phyloP scores from a whole-genome alignment of 768 basidiomycete species.

The Aureoboletus auriporus region DNA sequence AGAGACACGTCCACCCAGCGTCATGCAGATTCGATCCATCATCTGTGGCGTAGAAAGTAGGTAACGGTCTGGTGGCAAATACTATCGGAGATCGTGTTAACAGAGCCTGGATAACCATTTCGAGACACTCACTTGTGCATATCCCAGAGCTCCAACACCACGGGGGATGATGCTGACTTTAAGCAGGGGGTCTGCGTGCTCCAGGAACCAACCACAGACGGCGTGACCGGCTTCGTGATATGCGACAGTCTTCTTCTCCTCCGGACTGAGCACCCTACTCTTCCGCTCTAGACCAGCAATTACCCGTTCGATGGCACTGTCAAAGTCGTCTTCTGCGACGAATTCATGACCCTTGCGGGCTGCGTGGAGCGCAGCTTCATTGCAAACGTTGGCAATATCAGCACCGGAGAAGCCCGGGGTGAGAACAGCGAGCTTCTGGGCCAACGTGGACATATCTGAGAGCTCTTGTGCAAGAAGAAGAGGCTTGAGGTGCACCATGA shows the following conservation, averaged over 20 bases:
- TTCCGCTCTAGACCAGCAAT: slow-evolving; percentile 97
- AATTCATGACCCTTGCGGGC: slow-evolving; percentile 79
- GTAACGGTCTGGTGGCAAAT: slow-evolving; percentile 93
- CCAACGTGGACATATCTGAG: slow-evolving; percentile 50
- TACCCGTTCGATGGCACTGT: slow-evolving; percentile 96
- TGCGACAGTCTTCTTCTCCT: slow-evolving; percentile 98
- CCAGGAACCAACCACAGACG: slow-evolving; percentile 97
- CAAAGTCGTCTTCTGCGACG: slow-evolving; percentile 85
- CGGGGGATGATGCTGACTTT: slow-evolving; percentile 99
- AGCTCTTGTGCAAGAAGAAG: slow-evolving; percentile 62
- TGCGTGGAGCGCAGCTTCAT: slow-evolving; percentile 94
- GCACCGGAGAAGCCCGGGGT: slow-evolving; percentile 99
- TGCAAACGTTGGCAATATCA: slow-evolving; percentile 98
- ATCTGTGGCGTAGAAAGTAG: slow-evolving; percentile 94
- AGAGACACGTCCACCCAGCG: slow-evolving; percentile 93
- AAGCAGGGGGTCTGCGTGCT: slow-evolving; percentile 93
- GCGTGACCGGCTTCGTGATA: slow-evolving; percentile 99
- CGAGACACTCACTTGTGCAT: slow-evolving; percentile 70
- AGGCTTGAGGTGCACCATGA: slow-evolving; percentile 85
- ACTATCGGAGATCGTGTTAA: slow-evolving; percentile 41
- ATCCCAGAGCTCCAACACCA: slow-evolving; percentile 92
- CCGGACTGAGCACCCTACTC: slow-evolving; percentile 85
- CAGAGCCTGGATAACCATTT: not conserved
- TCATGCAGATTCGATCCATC: slow-evolving; percentile 96
- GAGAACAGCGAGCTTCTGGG: slow-evolving; percentile 92